Conservation (phyloP, 2,329 filamentous ascomycete genomes). For the Colletotrichum viniferum region DNA sequence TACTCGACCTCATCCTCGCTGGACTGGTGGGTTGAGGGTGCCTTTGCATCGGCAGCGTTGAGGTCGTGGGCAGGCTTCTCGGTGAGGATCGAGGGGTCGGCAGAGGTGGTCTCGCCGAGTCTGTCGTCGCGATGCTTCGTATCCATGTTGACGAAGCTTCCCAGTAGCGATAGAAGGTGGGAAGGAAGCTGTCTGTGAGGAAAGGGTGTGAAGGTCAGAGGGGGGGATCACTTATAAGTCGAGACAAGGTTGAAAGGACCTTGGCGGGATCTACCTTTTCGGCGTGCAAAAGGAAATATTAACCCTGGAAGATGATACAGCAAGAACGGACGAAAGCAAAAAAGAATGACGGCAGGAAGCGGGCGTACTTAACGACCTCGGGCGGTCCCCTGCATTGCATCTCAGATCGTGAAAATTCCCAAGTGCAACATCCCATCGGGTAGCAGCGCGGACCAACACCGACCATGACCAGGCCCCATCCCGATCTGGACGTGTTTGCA, state of each 20-base stretch:
- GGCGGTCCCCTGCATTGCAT: background rate
- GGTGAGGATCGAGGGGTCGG: background rate
- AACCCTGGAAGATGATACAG: background rate
- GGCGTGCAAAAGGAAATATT: background rate
- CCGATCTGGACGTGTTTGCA: background rate
- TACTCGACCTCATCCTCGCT: conserved; percentile 33
- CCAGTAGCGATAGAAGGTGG: background rate
- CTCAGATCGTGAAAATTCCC: background rate
- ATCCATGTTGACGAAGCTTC: background rate
- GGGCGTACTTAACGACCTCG: background rate
- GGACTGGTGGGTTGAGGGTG: background rate
- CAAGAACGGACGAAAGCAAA: background rate
- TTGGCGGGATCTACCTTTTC: background rate
- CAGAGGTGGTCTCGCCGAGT: background rate
- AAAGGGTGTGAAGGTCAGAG: background rate
- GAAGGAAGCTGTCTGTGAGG: background rate
- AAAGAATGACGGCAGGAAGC: background rate
- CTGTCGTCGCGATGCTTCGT: background rate
- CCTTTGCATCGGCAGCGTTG: background rate
- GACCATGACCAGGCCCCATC: background rate
- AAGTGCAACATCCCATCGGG: background rate
- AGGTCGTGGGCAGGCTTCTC: background rate
- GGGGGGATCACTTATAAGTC: background rate
- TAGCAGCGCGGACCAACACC: background rate
- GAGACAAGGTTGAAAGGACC: background rate